Conservation (phyloP, 345 rosid species). For the Hypericum androsaemum region DNA sequence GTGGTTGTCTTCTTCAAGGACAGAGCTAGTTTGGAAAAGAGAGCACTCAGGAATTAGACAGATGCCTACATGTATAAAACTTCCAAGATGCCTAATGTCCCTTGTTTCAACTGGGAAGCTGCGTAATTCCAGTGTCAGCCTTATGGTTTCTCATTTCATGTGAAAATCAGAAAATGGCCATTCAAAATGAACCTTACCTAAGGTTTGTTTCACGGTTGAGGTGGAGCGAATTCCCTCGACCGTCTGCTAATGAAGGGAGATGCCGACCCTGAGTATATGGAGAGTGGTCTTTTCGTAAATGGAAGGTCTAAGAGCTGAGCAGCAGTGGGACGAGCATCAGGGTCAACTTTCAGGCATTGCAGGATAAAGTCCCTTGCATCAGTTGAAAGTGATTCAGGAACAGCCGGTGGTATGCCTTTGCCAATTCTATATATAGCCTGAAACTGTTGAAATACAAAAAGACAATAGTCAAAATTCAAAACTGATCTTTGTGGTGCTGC, state of each 20-base stretch:
- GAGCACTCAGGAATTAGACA: too few species aligned
- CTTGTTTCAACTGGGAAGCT: too few species aligned
- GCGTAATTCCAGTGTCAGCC: too few species aligned
- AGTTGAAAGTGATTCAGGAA: conserved; percentile 14
- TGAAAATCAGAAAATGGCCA: too few species aligned
- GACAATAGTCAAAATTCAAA: neutral
- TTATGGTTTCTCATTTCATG: too few species aligned
- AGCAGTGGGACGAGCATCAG: conserved; percentile 21
- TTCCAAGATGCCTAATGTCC: too few species aligned
- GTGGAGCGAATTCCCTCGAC: too few species aligned
- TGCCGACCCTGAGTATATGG: neutral
- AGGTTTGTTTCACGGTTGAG: too few species aligned
- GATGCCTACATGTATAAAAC: too few species aligned
- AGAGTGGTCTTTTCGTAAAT: conserved; percentile 7
- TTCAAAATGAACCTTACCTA: too few species aligned
- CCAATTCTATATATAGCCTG: conserved; percentile 24
- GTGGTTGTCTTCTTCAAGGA: too few species aligned
- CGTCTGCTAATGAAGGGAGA: neutral
- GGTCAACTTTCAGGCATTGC: conserved; percentile 21
- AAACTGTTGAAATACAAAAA: conserved; percentile 10
- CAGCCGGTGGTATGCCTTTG: conserved; percentile 18
- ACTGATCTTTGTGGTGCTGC: neutral
- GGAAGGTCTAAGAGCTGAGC: conserved; percentile 17
- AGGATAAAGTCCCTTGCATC: conserved; percentile 20
- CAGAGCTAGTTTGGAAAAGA: too few species aligned